phyloP scores from a whole-genome alignment of 805 yeast genomes.

The Wickerhamomyces strasburgensis region DNA sequence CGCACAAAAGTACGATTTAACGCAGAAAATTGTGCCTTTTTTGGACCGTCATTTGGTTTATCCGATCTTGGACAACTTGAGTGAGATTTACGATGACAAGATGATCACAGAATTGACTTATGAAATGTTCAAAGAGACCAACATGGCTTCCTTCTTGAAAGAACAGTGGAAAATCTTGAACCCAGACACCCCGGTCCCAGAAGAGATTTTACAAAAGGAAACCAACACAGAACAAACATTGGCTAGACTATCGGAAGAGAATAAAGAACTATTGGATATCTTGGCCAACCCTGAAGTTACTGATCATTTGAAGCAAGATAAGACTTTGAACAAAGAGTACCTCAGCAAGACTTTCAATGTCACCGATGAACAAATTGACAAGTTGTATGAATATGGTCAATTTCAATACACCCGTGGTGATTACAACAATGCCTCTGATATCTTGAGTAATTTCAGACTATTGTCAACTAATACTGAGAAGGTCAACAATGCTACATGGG shows the following conservation, averaged over 20 bases:
- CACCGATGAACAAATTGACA: constrained; percentile 43
- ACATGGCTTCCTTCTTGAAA: constrained; percentile 47
- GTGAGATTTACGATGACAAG: constrained; percentile 39
- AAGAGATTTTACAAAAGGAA: constrained; percentile 37
- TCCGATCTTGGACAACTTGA: constrained; percentile 45
- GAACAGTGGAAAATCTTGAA: constrained; percentile 39
- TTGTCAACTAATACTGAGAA: constrained; percentile 47
- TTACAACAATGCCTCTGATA: constrained; percentile 53
- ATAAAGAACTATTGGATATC: constrained; percentile 41
- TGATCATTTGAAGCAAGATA: constrained; percentile 49
- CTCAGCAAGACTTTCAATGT: constrained; percentile 41
- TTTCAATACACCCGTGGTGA: constrained; percentile 61
- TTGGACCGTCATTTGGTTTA: constrained; percentile 58
- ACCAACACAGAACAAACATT: constrained; percentile 35
- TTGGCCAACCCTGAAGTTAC: constrained; percentile 47
- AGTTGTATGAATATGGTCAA: constrained; percentile 54
- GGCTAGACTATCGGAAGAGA: constrained; percentile 34
- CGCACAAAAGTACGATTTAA: constrained; percentile 49
- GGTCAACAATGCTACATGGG: constrained; percentile 60
- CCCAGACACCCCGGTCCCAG: constrained; percentile 35
- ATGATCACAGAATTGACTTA: constrained; percentile 43
- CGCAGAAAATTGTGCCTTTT: constrained; percentile 49
- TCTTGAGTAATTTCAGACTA: constrained; percentile 51
- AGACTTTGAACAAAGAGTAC: constrained; percentile 45
- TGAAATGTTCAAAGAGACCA: constrained; percentile 51